Evolutionary conservation across 345 rosid genomes (phyloP).

Genomic region (Camelina laxa): DNA sequence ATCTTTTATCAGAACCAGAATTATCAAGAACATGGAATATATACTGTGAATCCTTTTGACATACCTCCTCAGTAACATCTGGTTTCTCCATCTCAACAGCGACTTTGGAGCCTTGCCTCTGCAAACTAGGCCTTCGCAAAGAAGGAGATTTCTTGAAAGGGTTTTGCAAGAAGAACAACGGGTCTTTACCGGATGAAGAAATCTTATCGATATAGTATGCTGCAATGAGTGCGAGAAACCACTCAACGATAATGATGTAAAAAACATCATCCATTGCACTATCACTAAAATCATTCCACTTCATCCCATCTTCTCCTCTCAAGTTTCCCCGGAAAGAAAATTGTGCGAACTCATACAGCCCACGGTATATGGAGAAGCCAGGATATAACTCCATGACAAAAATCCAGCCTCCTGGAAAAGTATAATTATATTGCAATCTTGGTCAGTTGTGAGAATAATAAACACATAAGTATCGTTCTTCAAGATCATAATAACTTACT

Average conservation of each 20-base stretch:
- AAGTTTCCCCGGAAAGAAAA: slow-evolving; percentile 60
- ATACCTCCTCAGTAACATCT: slow-evolving; percentile 91
- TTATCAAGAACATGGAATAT: slow-evolving; percentile 7
- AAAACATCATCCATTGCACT: slow-evolving; percentile 81
- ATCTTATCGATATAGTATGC: slow-evolving; percentile 78
- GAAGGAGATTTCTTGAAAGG: slow-evolving; percentile 51
- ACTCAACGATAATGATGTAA: slow-evolving; percentile 69
- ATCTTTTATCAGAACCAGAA: neutral
- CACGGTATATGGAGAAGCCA: slow-evolving; percentile 87
- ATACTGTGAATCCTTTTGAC: neutral
- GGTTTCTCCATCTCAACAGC: slow-evolving; percentile 76
- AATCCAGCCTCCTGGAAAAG: slow-evolving; percentile 71
- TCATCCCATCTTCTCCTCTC: slow-evolving; percentile 80
- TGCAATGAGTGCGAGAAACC: slow-evolving; percentile 64
- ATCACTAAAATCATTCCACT: slow-evolving; percentile 68
- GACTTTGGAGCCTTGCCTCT: slow-evolving; percentile 78
- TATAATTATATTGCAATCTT: slow-evolving; percentile 12
- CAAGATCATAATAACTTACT: slow-evolving; percentile 56
- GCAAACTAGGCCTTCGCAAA: slow-evolving; percentile 59
- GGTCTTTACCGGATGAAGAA: slow-evolving; percentile 61
- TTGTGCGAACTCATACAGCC: slow-evolving; percentile 77
- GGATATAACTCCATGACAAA: slow-evolving; percentile 80
- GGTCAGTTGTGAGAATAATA: slow-evolving; percentile 13
- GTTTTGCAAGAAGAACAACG: slow-evolving; percentile 58
- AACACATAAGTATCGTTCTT: slow-evolving; percentile 3